These are phyloP conservation scores for Exidia glandulosa DNA, from an alignment of 768 basidiomycete genomes.

Conservation along the genomic window DNA sequence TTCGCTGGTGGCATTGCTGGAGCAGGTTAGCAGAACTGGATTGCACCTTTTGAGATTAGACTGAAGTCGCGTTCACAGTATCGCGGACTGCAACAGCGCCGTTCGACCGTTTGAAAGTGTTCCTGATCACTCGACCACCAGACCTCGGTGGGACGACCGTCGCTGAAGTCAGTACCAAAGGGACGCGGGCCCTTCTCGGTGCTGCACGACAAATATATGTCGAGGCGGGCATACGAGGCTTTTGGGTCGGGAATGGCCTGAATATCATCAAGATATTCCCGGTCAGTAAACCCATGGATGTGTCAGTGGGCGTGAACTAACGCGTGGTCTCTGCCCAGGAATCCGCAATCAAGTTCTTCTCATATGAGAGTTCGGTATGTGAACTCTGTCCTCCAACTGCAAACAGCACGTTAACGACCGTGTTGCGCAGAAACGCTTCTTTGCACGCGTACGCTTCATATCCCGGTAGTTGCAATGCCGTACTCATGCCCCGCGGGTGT, in stretches of 20 bases:
- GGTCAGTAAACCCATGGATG: constrained; percentile 15
- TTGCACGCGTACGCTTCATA: constrained; percentile 38
- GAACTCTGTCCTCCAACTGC: constrained; percentile 3
- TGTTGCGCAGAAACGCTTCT: constrained; percentile 70
- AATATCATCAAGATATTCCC: constrained; percentile 95
- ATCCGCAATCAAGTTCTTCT: constrained; percentile 96
- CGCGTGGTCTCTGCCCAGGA: constrained; percentile 33
- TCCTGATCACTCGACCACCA: constrained; percentile 82
- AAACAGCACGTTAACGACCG: constrained; percentile 2
- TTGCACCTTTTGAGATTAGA: not conserved
- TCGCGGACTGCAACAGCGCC: constrained; percentile 95
- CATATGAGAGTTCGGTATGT: constrained; percentile 85
- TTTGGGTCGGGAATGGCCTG: constrained; percentile 91
- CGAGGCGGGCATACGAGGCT: constrained; percentile 81
- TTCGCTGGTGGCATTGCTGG: constrained; percentile 92
- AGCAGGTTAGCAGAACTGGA: constrained; percentile 49
- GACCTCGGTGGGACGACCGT: constrained; percentile 51
- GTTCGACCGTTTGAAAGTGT: constrained; percentile 93
- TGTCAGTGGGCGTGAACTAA: not conserved
- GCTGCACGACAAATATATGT: constrained; percentile 76
- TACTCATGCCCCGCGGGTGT: too few relatives aligned
- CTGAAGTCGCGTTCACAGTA: constrained; percentile 35
- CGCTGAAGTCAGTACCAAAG: constrained; percentile 33
- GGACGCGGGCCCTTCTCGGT: constrained; percentile 51
- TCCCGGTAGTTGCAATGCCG: not conserved